These are phyloP conservation scores for Tricholoma sp. DNA, from an alignment of 768 basidiomycete species.

Conservation along the genomic window DNA sequence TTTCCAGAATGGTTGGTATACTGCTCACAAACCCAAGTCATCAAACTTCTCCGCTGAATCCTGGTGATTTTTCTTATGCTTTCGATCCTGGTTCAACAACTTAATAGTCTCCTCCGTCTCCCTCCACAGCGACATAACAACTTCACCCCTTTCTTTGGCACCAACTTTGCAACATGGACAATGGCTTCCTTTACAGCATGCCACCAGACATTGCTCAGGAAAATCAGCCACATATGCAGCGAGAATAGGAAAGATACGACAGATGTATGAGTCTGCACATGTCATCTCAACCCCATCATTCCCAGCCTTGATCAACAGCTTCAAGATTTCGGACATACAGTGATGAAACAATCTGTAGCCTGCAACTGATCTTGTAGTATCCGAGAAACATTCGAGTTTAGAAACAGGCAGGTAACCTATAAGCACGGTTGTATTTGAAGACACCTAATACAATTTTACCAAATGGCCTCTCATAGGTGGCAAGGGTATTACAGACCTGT, in stretches of 20 bases:
- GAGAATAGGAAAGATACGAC: constrained; percentile 13
- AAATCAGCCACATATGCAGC: constrained; percentile 1
- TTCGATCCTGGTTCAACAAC: background rate
- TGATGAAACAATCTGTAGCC: constrained; percentile 28
- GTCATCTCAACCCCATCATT: constrained; percentile 22
- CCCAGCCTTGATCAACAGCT: constrained; percentile 23
- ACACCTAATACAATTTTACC: constrained; percentile 12
- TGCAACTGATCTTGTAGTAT: constrained; percentile 7
- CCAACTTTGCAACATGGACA: constrained; percentile 24
- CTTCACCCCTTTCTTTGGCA: constrained; percentile 11
- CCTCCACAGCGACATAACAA: background rate
- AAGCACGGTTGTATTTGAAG: constrained; percentile 22
- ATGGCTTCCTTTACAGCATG: constrained; percentile 13
- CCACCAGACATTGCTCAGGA: constrained; percentile 33
- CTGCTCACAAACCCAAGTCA: background rate
- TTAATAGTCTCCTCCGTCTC: background rate
- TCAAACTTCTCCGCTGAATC: background rate
- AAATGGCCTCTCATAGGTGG: background rate
- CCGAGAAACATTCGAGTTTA: constrained; percentile 24
- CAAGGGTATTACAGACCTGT: background rate
- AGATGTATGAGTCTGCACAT: constrained; percentile 26
- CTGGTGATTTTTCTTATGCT: no score
- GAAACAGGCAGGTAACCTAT: constrained; percentile 32
- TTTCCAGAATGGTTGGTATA: background rate
- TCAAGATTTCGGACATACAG: constrained; percentile 22